These are phyloP conservation scores for Symbiodinium pilosum DNA, from an alignment of 73 alveolate genomes.

Conservation along the genomic window DNA sequence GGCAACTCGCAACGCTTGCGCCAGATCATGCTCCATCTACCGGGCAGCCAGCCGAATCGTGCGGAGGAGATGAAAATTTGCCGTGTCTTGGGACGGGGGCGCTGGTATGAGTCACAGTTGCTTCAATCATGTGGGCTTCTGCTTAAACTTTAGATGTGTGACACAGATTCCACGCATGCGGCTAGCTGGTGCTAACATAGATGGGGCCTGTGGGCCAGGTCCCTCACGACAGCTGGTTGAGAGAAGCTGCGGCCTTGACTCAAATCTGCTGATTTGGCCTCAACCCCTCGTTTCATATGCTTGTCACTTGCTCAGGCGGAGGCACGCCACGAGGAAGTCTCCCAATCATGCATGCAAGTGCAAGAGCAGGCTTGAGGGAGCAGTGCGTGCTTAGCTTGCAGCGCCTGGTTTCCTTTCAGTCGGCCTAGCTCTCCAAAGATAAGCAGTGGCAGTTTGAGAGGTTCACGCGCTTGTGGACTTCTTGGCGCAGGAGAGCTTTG, in stretches of 20 bases:
- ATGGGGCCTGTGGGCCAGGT: too few relatives aligned
- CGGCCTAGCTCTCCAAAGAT: too few relatives aligned
- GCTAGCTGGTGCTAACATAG: too few relatives aligned
- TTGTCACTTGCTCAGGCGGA: not conserved
- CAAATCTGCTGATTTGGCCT: too few relatives aligned
- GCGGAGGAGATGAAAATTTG: not conserved
- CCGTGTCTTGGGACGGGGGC: too few relatives aligned
- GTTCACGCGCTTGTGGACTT: constrained; percentile 7
- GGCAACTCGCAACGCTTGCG: not conserved
- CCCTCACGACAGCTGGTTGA: not conserved
- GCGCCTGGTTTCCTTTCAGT: too few relatives aligned
- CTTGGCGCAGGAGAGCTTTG: not conserved
- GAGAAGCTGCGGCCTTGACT: not conserved
- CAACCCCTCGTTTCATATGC: too few relatives aligned
- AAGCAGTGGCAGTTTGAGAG: not conserved
- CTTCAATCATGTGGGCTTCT: too few relatives aligned
- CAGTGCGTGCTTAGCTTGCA: too few relatives aligned
- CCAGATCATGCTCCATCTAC: not conserved
- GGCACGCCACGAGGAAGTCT: not conserved
- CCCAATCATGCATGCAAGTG: not conserved
- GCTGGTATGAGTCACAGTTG: too few relatives aligned
- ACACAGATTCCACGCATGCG: too few relatives aligned
- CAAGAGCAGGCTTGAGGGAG: not conserved
- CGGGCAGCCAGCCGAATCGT: not conserved
- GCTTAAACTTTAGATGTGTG: too few relatives aligned